Base-by-base conservation (phyloP, 768 basidiomycete genomes). In the Lactarius deliciosus region DNA sequence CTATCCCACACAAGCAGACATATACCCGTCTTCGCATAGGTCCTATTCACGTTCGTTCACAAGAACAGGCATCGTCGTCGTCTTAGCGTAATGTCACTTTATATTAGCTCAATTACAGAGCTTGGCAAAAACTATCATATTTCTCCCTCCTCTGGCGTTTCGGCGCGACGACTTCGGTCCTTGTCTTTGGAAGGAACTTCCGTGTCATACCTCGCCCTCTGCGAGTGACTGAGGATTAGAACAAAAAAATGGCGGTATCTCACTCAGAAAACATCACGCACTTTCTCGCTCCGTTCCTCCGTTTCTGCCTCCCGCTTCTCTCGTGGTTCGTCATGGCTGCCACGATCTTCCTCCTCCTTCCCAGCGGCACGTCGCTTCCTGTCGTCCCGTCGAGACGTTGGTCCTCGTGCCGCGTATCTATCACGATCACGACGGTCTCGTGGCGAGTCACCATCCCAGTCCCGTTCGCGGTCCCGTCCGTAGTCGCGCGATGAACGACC, bases 1-100 rank as follows among this genome's bases (percentile, higher is more conserved):
- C 92, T 9, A 92, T 98, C 70, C 84, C 86, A 75, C 90, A 94
- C 77, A 98, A 98, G 77, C 94, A 95, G 75, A 91, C 90, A 2
- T 98, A 92, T 80, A 98, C 96, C n/a, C 86, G 95, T 74, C 83
- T 99, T 65, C 84, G 96, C 60, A 90, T 99, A 70, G 94, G 95
- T 22, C 83, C 89, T 56, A 94, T 99, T 70, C 76, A 81, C 60
- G 77, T 89, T 66, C 45, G 34, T 59, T n/a, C 59, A 25, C 64
- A 61, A 68, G 69, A 72, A 54, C 28, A 55, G 45, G 41, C 28
- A 9, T 68, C 73, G 40, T 70, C 73, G 57, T 69, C 73, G 65
- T 76, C 75, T 57, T 75, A 76, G 65, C 72, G 71, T 70, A 72
- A n/a, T 64, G 30, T 43, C 60, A 61, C 54, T 43, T 60, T 62